A percentile compares a stretch with the other conserved stretches of the same genome.
Conservation (phyloP, 495 filamentous ascomycete genomes). For the Filosporella fistucella region DNA sequence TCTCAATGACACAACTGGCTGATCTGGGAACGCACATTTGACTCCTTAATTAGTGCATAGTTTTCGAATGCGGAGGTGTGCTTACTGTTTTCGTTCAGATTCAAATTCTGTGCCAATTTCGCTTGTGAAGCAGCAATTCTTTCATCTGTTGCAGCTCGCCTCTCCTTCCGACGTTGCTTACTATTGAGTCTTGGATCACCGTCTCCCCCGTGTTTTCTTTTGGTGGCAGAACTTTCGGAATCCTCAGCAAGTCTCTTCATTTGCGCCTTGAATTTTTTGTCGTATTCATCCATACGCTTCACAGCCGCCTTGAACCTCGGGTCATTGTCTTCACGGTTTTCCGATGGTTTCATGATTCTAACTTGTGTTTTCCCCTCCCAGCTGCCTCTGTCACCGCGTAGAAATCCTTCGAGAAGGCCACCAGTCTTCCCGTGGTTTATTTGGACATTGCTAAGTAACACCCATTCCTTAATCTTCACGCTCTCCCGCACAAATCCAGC, state of each 20-base stretch:
- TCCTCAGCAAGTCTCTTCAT: constrained; percentile 23
- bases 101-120: constrained; percentile 24
- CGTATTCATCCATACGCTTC: constrained; percentile 57
- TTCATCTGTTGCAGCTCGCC: constrained; percentile 21
- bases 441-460: constrained; percentile 67
- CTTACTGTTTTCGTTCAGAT: constrained; percentile 30
- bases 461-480: constrained; percentile 53
- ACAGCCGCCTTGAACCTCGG: constrained; percentile 56
- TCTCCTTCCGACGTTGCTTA: constrained; percentile 21
- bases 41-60: constrained; percentile 24
- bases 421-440: constrained; percentile 52
- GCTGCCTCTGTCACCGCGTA: constrained; percentile 55
- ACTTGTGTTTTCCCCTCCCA: constrained; percentile 51
- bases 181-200: constrained; percentile 26
- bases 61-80: background rate
- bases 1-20: constrained; percentile 36
- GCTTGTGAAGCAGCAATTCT: constrained; percentile 26
- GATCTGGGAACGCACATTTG: constrained; percentile 38
- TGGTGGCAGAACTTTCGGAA: background rate
- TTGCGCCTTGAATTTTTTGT: constrained; percentile 46
- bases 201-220: constrained; percentile 23
- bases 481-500: constrained; percentile 48
- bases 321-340: constrained; percentile 30
- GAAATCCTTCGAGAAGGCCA: constrained; percentile 61
- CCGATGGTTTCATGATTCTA: constrained; percentile 32